Evolutionary conservation across 768 basidiomycete genomes (phyloP), one percentile per base, ranked within the genome.

Genomic region (Holtermanniella nyarrowii): DNA sequence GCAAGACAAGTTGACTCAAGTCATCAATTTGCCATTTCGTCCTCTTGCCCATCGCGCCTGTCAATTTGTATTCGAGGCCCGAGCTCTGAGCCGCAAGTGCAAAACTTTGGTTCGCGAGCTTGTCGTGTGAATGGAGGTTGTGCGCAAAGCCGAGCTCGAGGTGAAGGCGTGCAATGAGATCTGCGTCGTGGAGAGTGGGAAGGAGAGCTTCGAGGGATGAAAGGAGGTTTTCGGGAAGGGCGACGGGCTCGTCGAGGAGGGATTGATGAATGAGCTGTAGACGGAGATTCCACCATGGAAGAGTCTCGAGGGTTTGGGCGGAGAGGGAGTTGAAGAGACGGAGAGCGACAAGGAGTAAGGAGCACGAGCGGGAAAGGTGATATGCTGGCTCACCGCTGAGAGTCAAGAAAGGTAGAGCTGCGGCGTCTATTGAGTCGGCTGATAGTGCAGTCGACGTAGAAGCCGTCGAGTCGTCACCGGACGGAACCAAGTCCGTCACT

Each of bases 321-420:
- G 18, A 46, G 0, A 47, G 44, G 10, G 73, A 69, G 16, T 73
- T 73, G 55, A 93, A 73, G 44, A 95, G 74, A 22, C 86, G 73
- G 61, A 84, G 79, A 0, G 91, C 80, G 49, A 91, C 73, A 25
- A 82, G 78, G 45, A 97, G 77, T 62, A 93, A 82, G 20, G 79
- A 70, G 4, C 89, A 78, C 31, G 71, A 73, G 60, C 77, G 77
- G 5, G 82, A 78, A 42, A 97, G 85, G 69, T 97, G 95, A 73
- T 97, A 99, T 0, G 87, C 88, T 7, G 95, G 95, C 73, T 97
- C 95, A 2, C 95, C 95, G 3, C 81, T 80, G 55, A 79, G 80
- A 0, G 90, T 83, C 41, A 99, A 79, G 55, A 85, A 81, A 4
- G 82, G 74, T 52, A 88, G 75, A 21, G 90, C 80, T 44, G 79